Percentiles rank a stretch among this genome's conserved stretches.
Evolutionary conservation across 2,329 filamentous ascomycete genomes (phyloP).

Genomic region (Penicillium sp.): DNA sequence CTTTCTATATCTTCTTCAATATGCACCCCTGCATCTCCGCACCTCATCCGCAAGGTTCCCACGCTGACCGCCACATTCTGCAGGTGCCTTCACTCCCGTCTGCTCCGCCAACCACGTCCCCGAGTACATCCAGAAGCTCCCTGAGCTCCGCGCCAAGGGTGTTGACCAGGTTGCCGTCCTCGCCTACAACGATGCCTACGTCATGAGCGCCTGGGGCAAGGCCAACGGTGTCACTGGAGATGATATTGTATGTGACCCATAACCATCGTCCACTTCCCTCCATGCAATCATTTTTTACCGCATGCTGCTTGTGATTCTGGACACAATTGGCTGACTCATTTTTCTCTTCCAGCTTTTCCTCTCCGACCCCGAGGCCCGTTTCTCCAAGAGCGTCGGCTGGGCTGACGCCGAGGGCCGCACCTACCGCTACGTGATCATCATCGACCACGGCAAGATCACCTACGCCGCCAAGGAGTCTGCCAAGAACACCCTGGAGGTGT

Average conservation of each 20-base stretch:
- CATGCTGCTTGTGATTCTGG: not conserved
- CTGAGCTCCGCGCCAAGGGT: constrained; percentile 71
- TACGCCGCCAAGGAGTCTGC: constrained; percentile 72
- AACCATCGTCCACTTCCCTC: not conserved
- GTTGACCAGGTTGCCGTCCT: constrained; percentile 79
- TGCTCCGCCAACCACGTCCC: constrained; percentile 79
- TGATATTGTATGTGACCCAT: constrained; percentile 52
- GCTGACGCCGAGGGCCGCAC: constrained; percentile 66
- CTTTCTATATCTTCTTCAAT: constrained; percentile 3
- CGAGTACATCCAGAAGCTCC: constrained; percentile 69
- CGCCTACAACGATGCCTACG: constrained; percentile 78
- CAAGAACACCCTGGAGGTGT: constrained; percentile 42
- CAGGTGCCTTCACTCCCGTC: constrained; percentile 77
- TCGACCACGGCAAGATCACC: constrained; percentile 77
- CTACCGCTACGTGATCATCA: constrained; percentile 71
- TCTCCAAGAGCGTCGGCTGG: constrained; percentile 78
- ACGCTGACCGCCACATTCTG: constrained; percentile 16
- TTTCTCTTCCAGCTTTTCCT: constrained; percentile 61
- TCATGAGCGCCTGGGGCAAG: constrained; percentile 89
- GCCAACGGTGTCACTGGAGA: constrained; percentile 74
- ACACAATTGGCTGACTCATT: constrained; percentile 6
- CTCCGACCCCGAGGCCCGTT: constrained; percentile 66
- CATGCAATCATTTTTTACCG: not conserved
- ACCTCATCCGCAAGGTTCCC: constrained; percentile 8
- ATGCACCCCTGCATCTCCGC: not conserved